phyloP scores from a whole-genome alignment of 2,329 filamentous ascomycete species.

The Apiospora marii region DNA sequence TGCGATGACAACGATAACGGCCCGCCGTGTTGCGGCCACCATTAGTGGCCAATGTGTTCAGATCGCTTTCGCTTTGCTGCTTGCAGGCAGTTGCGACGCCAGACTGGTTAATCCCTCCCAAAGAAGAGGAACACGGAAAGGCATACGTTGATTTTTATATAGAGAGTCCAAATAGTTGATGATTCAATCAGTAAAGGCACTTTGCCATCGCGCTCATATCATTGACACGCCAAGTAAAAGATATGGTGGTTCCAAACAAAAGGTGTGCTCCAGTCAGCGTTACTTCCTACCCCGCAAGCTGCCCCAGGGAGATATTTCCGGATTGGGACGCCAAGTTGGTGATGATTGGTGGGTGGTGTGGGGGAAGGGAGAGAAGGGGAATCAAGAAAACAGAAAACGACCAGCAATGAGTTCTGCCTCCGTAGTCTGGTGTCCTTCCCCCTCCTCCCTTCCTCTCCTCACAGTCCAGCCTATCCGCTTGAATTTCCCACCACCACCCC shows the following conservation, averaged over 20 bases:
- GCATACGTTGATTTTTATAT: neutral
- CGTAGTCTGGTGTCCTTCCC: neutral
- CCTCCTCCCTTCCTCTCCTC: neutral
- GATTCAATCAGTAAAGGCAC: neutral
- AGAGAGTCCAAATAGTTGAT: neutral
- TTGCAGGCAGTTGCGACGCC: neutral
- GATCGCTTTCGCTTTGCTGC: neutral
- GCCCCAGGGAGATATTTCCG: neutral
- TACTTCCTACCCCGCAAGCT: neutral
- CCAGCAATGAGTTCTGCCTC: neutral
- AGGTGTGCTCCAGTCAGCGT: neutral
- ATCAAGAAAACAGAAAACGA: neutral
- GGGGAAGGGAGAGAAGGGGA: neutral
- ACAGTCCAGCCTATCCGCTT: neutral
- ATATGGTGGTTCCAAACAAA: neutral
- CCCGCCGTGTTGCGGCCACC: neutral
- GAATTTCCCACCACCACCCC: neutral
- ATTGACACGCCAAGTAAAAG: neutral
- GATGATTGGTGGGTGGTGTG: slow-evolving; percentile 17
- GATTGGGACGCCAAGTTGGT: slow-evolving; percentile 13
- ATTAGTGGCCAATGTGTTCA: neutral
- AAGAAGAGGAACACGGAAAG: neutral
- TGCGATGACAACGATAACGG: neutral
- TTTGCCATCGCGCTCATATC: neutral
- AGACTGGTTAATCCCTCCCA: neutral